Evolutionary conservation across 352 stramenopile genomes (phyloP).

Genomic region (Poterioochromonas sp.): DNA sequence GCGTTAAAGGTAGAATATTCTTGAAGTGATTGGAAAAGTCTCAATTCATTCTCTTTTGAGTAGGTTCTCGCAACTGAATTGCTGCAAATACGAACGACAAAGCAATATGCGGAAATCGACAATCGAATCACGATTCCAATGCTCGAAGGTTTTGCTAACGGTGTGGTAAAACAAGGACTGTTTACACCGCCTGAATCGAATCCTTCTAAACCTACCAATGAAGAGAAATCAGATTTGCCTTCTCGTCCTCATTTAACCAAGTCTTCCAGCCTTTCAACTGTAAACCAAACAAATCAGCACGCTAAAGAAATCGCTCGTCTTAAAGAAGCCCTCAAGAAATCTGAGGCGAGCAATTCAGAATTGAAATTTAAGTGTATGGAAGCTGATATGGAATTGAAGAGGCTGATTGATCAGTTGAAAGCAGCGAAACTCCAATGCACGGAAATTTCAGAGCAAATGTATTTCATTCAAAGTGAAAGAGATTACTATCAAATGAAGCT

Average conservation of each 20-base stretch:
- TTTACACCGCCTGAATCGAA: too few species aligned
- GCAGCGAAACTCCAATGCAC: not conserved
- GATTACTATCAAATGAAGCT: constrained; percentile 32
- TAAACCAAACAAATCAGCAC: too few species aligned
- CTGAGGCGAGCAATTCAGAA: not conserved
- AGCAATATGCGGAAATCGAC: not conserved
- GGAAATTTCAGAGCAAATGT: constrained; percentile 13
- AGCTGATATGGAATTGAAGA: constrained; percentile 7
- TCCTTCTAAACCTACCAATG: too few species aligned
- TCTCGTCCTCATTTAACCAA: too few species aligned
- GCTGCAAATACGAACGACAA: not conserved
- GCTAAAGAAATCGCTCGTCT: not conserved
- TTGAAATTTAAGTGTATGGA: not conserved
- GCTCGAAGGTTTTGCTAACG: not conserved
- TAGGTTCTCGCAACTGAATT: not conserved
- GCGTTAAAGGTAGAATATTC: not conserved
- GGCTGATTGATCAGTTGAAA: constrained; percentile 23
- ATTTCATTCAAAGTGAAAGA: not conserved
- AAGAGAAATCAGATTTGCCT: too few species aligned
- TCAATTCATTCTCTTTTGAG: not conserved
- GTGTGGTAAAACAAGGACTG: not conserved
- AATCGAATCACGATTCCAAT: not conserved
- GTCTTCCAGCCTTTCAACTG: too few species aligned
- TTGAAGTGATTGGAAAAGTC: not conserved
- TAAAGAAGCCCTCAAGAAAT: not conserved